Percentiles rank a stretch among this genome's conserved stretches.
These are phyloP conservation scores for Buxus sempervirens DNA, from an alignment of 164 flowering plant genomes.

Conservation along the genomic window DNA sequence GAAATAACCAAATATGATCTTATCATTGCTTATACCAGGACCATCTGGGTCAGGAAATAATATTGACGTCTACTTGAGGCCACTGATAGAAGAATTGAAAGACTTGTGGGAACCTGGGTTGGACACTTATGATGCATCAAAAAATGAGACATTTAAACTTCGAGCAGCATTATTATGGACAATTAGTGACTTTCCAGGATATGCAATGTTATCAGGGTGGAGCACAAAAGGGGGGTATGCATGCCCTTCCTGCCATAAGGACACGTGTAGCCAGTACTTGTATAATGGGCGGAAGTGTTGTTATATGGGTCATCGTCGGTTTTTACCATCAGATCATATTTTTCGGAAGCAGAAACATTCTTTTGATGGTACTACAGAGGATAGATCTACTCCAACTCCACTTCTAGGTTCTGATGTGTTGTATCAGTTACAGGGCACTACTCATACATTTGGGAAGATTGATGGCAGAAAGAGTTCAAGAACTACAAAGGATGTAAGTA, in stretches of 20 bases:
- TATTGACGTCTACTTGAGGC: constrained; percentile 19
- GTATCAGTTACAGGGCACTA: neutral
- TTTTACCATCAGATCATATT: neutral
- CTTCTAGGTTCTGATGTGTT: neutral
- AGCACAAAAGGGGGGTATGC: constrained; percentile 8
- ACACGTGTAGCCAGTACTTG: constrained; percentile 13
- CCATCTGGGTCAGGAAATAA: constrained; percentile 9
- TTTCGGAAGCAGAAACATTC: neutral
- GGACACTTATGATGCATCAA: constrained; percentile 15
- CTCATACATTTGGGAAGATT: neutral
- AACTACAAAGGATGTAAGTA: neutral
- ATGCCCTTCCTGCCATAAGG: constrained; percentile 13
- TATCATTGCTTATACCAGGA: constrained; percentile 13
- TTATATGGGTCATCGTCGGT: constrained; percentile 21
- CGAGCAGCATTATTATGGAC: constrained; percentile 20
- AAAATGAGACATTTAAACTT: constrained; percentile 5
- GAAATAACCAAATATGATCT: constrained; percentile 10
- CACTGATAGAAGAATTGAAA: constrained; percentile 17
- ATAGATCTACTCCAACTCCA: neutral
- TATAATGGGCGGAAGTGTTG: neutral
- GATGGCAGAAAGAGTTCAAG: neutral
- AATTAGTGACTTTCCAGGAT: constrained; percentile 19
- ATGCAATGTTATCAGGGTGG: constrained; percentile 17
- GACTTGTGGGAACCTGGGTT: constrained; percentile 6
- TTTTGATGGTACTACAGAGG: constrained; percentile 2